phyloP scores from a whole-genome alignment of 192 early-diverging fungal species.

The Chytriomyces hyalinus region DNA sequence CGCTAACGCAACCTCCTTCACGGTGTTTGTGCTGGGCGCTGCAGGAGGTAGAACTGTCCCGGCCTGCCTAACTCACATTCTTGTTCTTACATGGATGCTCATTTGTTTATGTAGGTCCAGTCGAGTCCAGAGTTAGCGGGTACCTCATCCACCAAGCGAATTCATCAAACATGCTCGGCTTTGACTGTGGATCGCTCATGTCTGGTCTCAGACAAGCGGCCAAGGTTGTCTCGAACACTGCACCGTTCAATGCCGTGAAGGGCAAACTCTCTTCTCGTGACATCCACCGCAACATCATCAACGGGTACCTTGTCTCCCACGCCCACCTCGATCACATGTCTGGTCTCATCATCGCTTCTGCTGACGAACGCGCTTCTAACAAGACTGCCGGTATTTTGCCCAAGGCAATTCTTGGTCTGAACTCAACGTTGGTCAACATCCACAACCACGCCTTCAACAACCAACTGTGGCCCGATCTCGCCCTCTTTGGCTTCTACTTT shows the following conservation, averaged over 20 bases:
- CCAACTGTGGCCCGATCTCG: constrained; percentile 25
- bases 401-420: constrained; percentile 14
- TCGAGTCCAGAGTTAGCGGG: constrained; percentile 6
- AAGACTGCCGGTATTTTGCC: no score
- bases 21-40: constrained; percentile 13
- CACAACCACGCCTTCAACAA: constrained; percentile 18
- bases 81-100: no score
- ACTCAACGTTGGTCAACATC: not conserved
- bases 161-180: not conserved
- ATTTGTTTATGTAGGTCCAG: not conserved
- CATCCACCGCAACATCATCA: not conserved
- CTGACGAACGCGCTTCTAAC: not conserved
- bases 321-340: constrained; percentile 28
- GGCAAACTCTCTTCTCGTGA: not conserved
- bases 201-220: not conserved
- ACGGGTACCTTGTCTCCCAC: constrained; percentile 27
- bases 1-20: not conserved
- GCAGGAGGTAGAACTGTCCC: not conserved
- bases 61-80: no score
- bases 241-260: no score
- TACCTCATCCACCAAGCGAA: not conserved
- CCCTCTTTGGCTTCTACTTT: constrained; percentile 5
- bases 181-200: constrained; percentile 2
- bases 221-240: no score
- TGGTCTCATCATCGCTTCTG: constrained; percentile 8